Percentiles rank a stretch among this genome's conserved stretches.
Conservation (phyloP, 2,329 filamentous ascomycete species). For the Coleophoma cylindrospora region DNA sequence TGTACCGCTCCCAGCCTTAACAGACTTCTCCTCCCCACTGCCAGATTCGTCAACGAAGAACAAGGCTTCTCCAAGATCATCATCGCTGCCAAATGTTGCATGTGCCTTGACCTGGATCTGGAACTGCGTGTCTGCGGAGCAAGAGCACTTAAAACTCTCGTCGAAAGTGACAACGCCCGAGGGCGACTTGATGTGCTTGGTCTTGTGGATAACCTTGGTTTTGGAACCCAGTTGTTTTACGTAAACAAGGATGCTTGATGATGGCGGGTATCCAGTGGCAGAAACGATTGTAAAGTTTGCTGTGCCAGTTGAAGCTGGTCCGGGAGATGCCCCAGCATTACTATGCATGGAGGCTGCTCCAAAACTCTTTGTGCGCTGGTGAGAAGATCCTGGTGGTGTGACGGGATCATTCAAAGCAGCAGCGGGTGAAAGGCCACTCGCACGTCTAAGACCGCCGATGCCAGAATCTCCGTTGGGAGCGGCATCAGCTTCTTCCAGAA, state of each 20-base stretch:
- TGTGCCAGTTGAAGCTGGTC: slow-evolving; percentile 58
- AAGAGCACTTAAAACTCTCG: slow-evolving; percentile 71
- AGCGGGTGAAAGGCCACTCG: slow-evolving; percentile 10
- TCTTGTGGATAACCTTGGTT: slow-evolving; percentile 82
- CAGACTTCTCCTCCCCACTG: slow-evolving; percentile 62
- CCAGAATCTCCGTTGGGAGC: slow-evolving; percentile 30
- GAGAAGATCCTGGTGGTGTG: slow-evolving; percentile 22
- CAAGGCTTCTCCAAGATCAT: slow-evolving; percentile 76
- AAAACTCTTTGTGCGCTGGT: slow-evolving; percentile 49
- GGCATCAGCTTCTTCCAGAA: slow-evolving; percentile 34
- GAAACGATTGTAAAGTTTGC: slow-evolving; percentile 78
- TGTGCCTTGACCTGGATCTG: slow-evolving; percentile 82
- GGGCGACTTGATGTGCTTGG: slow-evolving; percentile 77
- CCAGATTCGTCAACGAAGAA: slow-evolving; percentile 87
- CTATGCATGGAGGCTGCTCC: slow-evolving; percentile 64
- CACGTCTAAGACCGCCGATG: slow-evolving; percentile 11
- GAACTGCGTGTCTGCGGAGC: slow-evolving; percentile 80
- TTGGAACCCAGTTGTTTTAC: slow-evolving; percentile 65
- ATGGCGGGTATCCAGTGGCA: slow-evolving; percentile 70
- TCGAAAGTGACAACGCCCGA: slow-evolving; percentile 64
- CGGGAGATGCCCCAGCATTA: slow-evolving; percentile 43
- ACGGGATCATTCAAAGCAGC: slow-evolving; percentile 8
- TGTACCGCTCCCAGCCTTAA: slow-evolving; percentile 67
- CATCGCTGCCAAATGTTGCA: slow-evolving; percentile 76
- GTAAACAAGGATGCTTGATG: slow-evolving; percentile 72